These are phyloP conservation scores for Chaetomiaceae sp. DNA, from an alignment of 2,329 filamentous ascomycete species.

Conservation along the genomic window DNA sequence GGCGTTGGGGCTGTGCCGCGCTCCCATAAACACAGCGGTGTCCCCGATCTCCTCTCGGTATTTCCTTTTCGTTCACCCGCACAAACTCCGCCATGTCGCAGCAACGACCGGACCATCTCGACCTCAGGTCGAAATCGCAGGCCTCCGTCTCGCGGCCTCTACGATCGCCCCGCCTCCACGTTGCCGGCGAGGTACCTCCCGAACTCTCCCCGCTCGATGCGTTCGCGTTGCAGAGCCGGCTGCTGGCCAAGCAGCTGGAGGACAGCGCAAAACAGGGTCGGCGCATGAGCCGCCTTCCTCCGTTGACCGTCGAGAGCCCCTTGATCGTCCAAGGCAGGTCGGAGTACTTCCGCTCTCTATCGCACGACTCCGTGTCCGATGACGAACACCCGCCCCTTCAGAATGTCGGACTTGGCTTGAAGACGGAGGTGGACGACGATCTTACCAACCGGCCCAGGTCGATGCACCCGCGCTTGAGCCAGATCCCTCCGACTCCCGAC, in stretches of 20 bases:
- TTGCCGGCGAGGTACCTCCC: constrained; percentile 78
- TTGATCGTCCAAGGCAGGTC: constrained; percentile 69
- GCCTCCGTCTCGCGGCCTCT: constrained; percentile 53
- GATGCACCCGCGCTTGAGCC: constrained; percentile 71
- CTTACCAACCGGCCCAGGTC: constrained; percentile 60
- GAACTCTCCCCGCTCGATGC: constrained; percentile 92
- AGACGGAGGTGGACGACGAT: constrained; percentile 55
- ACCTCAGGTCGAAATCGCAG: constrained; percentile 55
- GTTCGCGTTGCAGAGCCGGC: constrained; percentile 84
- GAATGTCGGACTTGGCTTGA: constrained; percentile 44
- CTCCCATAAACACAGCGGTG: background rate
- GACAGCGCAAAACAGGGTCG: constrained; percentile 62
- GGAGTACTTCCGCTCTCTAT: constrained; percentile 75
- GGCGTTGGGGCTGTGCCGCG: constrained; percentile 1
- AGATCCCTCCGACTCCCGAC: constrained; percentile 50
- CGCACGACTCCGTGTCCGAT: constrained; percentile 56
- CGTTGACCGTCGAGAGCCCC: constrained; percentile 76
- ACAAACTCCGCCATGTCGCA: constrained; percentile 41
- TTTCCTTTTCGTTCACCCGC: background rate
- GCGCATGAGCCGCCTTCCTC: constrained; percentile 80
- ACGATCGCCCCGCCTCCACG: constrained; percentile 69
- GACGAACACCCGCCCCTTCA: constrained; percentile 35
- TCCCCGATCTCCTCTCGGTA: background rate
- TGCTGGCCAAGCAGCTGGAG: constrained; percentile 83
- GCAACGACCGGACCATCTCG: constrained; percentile 54